Evolutionary conservation across 768 basidiomycete genomes (phyloP).

Genomic region (Phanerodontia chrysosporium): DNA sequence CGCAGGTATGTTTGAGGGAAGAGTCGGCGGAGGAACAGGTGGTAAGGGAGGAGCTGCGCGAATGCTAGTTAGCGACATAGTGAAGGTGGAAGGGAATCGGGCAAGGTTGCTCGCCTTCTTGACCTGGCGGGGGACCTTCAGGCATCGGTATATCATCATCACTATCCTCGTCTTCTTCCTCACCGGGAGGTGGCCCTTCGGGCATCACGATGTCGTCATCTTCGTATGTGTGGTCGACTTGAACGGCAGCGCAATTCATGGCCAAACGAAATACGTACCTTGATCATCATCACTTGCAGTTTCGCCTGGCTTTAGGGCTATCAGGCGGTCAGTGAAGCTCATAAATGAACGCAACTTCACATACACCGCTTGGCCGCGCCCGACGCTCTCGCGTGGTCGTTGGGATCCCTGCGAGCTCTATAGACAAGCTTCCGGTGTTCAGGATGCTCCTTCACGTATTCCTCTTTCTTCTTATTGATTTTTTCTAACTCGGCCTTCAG

Average conservation of each 20-base stretch:
- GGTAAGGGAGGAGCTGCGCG: neutral
- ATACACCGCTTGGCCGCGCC: conserved; percentile 33
- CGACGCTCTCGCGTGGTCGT: conserved; percentile 37
- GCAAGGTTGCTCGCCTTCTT: neutral
- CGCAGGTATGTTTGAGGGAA: conserved; percentile 13
- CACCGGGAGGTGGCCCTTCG: conserved; percentile 56
- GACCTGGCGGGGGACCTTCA: conserved; percentile 61
- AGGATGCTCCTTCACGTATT: conserved; percentile 90
- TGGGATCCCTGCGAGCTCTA: conserved; percentile 44
- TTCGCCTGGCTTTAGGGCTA: conserved; percentile 62
- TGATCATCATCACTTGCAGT: conserved; percentile 39
- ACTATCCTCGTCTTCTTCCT: conserved; percentile 43
- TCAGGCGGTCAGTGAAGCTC: neutral
- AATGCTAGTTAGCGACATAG: neutral
- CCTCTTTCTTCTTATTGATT: conserved; percentile 83
- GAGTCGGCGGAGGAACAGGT: conserved; percentile 5
- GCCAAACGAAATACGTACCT: neutral
- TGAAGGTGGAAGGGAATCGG: neutral
- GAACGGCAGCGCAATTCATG: no score
- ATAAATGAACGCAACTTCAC: no score
- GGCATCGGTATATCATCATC: conserved; percentile 92
- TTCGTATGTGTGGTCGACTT: no score
- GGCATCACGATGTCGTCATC: conserved; percentile 69
- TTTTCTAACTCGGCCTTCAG: conserved; percentile 77
- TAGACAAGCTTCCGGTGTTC: conserved; percentile 88